These are phyloP conservation scores for Berberis vulgaris DNA, from an alignment of 164 flowering plant genomes.

Conservation along the genomic window DNA sequence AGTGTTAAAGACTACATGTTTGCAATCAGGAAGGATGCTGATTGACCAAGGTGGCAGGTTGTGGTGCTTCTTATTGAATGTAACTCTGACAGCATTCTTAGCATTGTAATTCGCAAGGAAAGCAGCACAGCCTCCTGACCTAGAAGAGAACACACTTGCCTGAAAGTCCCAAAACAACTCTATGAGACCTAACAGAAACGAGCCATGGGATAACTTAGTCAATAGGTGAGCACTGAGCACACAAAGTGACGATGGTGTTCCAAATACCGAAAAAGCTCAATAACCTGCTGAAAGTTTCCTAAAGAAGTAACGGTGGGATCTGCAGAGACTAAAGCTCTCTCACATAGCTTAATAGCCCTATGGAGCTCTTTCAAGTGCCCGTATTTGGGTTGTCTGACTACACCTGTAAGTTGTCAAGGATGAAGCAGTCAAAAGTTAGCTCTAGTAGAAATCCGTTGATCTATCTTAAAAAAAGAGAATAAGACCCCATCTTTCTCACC, in stretches of 20 bases:
- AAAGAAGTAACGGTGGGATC: constrained; percentile 64
- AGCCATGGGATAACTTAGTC: too few relatives aligned
- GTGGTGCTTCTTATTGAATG: constrained; percentile 66
- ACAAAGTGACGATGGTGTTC: too few relatives aligned
- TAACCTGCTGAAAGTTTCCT: constrained; percentile 65
- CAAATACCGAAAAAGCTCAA: not conserved
- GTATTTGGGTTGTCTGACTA: constrained; percentile 82
- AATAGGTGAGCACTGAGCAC: too few relatives aligned
- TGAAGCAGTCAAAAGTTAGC: not conserved
- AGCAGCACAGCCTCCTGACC: constrained; percentile 66
- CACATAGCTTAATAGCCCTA: constrained; percentile 74
- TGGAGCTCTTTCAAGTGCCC: constrained; percentile 91
- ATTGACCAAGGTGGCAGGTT: constrained; percentile 93
- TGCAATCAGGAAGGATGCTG: constrained; percentile 96
- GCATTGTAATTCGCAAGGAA: constrained; percentile 68
- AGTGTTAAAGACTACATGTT: constrained; percentile 72
- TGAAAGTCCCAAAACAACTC: constrained; percentile 22
- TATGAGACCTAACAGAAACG: too few relatives aligned
- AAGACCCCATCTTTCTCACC: constrained; percentile 36
- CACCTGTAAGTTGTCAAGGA: constrained; percentile 36
- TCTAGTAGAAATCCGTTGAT: not conserved
- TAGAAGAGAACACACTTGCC: constrained; percentile 73
- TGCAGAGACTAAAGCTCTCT: constrained; percentile 67
- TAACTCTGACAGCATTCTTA: constrained; percentile 44
- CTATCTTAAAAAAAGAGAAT: not conserved